A percentile compares a stretch with the other conserved stretches of the same genome.
Evolutionary conservation across 305 asterid genomes (phyloP).

Genomic region (Rubia occidens): DNA sequence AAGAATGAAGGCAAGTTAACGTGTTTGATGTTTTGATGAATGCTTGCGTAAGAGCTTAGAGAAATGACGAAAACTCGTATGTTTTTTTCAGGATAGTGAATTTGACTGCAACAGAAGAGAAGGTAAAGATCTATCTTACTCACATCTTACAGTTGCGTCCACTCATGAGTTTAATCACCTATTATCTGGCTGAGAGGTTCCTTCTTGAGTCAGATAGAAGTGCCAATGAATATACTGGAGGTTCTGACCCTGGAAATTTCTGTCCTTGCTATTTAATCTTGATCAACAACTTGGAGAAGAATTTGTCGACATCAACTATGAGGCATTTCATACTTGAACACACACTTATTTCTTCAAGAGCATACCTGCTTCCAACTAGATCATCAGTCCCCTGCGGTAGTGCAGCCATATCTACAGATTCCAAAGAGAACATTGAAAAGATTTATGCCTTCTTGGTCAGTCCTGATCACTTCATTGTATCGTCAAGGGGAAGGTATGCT

Average conservation of each 20-base stretch:
- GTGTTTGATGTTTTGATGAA: background rate
- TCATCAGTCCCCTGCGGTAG: conserved; percentile 30
- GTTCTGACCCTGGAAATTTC: conserved; percentile 11
- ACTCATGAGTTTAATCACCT: background rate
- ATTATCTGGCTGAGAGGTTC: background rate
- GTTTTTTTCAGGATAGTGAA: background rate
- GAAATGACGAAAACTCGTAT: background rate
- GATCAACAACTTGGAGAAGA: conserved; percentile 44
- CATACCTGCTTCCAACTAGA: conserved; percentile 34
- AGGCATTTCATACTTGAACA: conserved; percentile 31
- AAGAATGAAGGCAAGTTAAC: background rate
- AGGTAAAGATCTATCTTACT: background rate
- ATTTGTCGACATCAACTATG: conserved; percentile 31
- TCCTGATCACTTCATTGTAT: conserved; percentile 41
- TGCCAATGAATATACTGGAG: conserved; percentile 9
- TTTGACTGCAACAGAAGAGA: background rate
- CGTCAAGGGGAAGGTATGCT: conserved; percentile 51
- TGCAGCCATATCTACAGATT: conserved; percentile 42
- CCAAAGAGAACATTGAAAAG: conserved; percentile 26
- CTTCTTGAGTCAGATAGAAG: conserved; percentile 8
- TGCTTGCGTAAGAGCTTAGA: background rate
- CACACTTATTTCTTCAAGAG: conserved; percentile 36
- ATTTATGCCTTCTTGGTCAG: conserved; percentile 32
- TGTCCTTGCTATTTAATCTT: conserved; percentile 23
- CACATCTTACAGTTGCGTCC: background rate